A percentile compares a stretch with the other conserved stretches of the same genome.
Conservation (phyloP, 345 rosid species). For the Populus tremula region DNA sequence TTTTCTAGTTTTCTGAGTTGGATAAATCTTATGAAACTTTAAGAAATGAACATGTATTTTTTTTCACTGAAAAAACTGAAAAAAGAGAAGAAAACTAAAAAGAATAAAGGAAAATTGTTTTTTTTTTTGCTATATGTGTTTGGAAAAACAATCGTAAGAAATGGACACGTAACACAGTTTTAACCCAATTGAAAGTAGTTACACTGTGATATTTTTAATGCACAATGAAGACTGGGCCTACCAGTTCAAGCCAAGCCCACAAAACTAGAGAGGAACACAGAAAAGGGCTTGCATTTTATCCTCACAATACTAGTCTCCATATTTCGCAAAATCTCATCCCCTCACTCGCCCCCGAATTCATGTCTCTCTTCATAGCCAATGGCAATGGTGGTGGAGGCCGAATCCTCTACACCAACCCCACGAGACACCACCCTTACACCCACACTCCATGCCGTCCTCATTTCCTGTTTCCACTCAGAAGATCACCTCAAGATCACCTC, state of each 20-base stretch:
- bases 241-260: too few species aligned
- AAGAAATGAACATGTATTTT: too few species aligned
- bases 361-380: conserved; percentile 55
- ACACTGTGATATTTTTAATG: too few species aligned
- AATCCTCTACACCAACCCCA: conserved; percentile 31
- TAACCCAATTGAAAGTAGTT: too few species aligned
- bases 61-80: too few species aligned
- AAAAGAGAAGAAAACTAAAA: too few species aligned
- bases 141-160: neutral
- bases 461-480: conserved; percentile 21
- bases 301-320: neutral
- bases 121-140: too few species aligned
- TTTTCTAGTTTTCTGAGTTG: too few species aligned
- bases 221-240: too few species aligned
- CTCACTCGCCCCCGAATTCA: conserved; percentile 37
- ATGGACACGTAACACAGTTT: neutral
- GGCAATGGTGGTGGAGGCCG: conserved; percentile 33
- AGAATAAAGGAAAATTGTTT: too few species aligned
- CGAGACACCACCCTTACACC: conserved; percentile 12
- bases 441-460: conserved; percentile 20
- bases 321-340: conserved; percentile 4
- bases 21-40: too few species aligned
- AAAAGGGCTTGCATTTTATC: neutral
- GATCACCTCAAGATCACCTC: conserved; percentile 10
- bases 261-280: neutral